Base-by-base conservation (phyloP, 2,329 filamentous ascomycete genomes). In the Helotiales sp. region DNA sequence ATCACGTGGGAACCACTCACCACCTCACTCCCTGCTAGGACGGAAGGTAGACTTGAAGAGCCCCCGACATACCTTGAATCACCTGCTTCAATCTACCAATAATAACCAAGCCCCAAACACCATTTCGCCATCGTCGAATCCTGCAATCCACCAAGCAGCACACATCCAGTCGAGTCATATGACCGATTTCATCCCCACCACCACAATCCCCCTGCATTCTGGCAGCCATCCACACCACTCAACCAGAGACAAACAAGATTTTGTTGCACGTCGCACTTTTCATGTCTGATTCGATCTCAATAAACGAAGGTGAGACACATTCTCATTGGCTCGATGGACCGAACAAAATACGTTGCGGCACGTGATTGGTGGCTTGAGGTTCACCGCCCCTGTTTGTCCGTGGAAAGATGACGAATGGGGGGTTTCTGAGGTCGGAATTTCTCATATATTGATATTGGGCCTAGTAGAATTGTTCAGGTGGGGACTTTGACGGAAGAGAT, bases 241-340 rank as follows among this genome's bases (percentile, higher is more conserved):
- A 28, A 30, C 7, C 13, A 28, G 6, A n/a, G 24, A 52, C 24
- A 43, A 43, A 17, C 13, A 43, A 11, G n/a, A 43, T 28, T 49
- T 52, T 52, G 49, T 52, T 52, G 49, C 49, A 52, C 49, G n/a
- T 52, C 49, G 49, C 49, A 52, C 49, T 52, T 52, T 52, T 52
- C 49, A 28, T 26, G 24, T 52, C 49, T 52, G 49, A 52, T 52
- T 52, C 49, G 49, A 52, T n/a, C 49, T 52, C 49, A 30, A 52
- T 52, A 52, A 52, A 52, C 49, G 24, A 28, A n/a, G 24, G 24
- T n/a, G 13, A 30, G 6, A 30, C 49, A 28, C 49, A 17, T n/a
- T 24, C 22, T 30, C 26, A 52, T 52, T 52, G 49, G 49, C 22
- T 30, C 49, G 11, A 7, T n/a, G 26, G 11, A 7, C 24, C 11